Evolutionary conservation across 1,284 basidiomycete species (phyloP).

Genomic region (Sutorius eximius): DNA sequence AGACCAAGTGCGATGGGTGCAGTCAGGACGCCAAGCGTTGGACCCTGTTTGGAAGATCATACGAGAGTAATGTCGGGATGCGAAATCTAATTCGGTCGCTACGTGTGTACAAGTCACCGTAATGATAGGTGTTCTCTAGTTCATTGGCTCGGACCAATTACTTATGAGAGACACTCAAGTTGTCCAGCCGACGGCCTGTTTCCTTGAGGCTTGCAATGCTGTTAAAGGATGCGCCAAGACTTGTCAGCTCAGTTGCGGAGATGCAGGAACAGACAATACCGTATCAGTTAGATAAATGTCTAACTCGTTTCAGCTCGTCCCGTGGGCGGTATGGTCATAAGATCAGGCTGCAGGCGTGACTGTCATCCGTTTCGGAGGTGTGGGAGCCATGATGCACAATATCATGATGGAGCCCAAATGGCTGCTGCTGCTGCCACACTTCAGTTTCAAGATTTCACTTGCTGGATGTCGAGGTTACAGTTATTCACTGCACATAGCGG

Average conservation of each 20-base stretch:
- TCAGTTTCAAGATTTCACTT: background rate
- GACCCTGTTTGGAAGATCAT: conserved; percentile 89
- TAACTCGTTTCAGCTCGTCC: no score
- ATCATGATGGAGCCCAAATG: no score
- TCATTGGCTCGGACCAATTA: no score
- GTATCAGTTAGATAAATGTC: no score
- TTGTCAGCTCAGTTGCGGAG: no score
- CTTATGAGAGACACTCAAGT: no score
- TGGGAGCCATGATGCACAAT: background rate
- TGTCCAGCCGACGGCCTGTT: no score
- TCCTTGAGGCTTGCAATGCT: background rate
- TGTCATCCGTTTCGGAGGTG: background rate
- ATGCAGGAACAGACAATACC: no score
- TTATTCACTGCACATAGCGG: no score
- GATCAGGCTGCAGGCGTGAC: no score
- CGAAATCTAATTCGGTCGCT: background rate
- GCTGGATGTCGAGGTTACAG: background rate
- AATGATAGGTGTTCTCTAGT: background rate
- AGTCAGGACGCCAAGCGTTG: conserved; percentile 85
- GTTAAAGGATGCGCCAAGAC: background rate
- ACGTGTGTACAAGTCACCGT: background rate
- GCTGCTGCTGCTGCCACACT: background rate
- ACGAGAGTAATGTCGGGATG: conserved; percentile 37
- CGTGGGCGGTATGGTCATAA: no score
- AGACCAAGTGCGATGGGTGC: conserved; percentile 86